These are phyloP conservation scores for Ambispora gerdemannii DNA, from an alignment of 192 early-diverging fungal species.

Conservation along the genomic window DNA sequence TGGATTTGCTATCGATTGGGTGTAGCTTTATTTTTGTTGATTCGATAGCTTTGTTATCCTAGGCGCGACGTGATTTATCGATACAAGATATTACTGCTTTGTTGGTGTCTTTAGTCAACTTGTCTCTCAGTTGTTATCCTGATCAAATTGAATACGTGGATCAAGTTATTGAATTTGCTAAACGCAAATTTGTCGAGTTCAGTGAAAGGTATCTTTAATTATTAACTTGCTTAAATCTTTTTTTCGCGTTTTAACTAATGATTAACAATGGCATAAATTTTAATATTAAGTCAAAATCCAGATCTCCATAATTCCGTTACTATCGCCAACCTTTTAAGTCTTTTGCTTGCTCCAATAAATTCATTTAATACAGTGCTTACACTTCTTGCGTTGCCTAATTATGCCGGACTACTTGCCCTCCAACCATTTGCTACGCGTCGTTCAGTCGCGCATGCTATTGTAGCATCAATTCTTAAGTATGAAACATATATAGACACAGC, in stretches of 20 bases:
- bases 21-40: neutral
- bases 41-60: slow-evolving; percentile 5
- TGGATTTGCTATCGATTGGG: no score
- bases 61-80: slow-evolving; percentile 87
- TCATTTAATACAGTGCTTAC: slow-evolving; percentile 69
- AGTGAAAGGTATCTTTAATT: slow-evolving; percentile 34
- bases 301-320: slow-evolving; percentile 71
- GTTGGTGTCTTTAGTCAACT: slow-evolving; percentile 79
- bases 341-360: slow-evolving; percentile 80
- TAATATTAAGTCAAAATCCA: slow-evolving; percentile 47
- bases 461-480: slow-evolving; percentile 66
- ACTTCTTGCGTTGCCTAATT: slow-evolving; percentile 71
- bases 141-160: slow-evolving; percentile 84
- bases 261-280: no score
- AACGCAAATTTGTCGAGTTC: slow-evolving; percentile 66
- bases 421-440: slow-evolving; percentile 83
- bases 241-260: no score
- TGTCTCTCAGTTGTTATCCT: slow-evolving; percentile 93
- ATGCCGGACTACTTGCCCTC: slow-evolving; percentile 76
- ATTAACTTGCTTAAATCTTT: neutral
- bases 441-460: slow-evolving; percentile 75
- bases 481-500: slow-evolving; percentile 62
- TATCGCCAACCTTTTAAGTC: slow-evolving; percentile 69
- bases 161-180: slow-evolving; percentile 87
- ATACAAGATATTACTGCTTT: slow-evolving; percentile 92